Conservation (phyloP, 1,284 basidiomycete species). For the Fomitopsis palustris region DNA sequence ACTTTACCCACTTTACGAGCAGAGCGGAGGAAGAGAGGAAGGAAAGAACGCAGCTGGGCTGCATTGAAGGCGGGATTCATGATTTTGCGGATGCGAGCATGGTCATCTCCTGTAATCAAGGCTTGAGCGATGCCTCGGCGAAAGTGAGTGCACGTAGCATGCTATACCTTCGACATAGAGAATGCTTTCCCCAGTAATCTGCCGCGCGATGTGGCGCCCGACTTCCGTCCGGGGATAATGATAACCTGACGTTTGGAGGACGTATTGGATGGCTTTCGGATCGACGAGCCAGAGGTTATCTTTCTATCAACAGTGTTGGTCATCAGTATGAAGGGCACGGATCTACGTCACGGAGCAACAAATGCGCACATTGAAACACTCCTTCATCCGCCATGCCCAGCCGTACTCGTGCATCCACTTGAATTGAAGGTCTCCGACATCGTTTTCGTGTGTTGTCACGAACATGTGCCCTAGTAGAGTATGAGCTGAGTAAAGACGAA, state of each 20-base stretch:
- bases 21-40: constrained; percentile 43
- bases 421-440: constrained; percentile 30
- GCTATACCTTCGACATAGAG: constrained; percentile 7
- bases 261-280: constrained; percentile 37
- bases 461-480: constrained; percentile 26
- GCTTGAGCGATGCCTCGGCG: neutral
- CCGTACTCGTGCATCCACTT: constrained; percentile 31
- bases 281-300: constrained; percentile 27
- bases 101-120: constrained; percentile 34
- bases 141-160: neutral
- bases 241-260: constrained; percentile 34
- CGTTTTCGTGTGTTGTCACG: constrained; percentile 20
- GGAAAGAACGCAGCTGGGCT: constrained; percentile 42
- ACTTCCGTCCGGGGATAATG: constrained; percentile 30
- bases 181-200: constrained; percentile 33
- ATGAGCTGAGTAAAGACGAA: too few species aligned
- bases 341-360: neutral
- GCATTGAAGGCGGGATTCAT: constrained; percentile 41
- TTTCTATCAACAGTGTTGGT: constrained; percentile 10
- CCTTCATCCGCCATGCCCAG: constrained; percentile 23
- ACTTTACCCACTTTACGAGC: constrained; percentile 36
- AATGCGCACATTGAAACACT: constrained; percentile 22
- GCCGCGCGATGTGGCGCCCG: constrained; percentile 20
- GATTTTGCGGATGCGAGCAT: constrained; percentile 38
- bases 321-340: neutral